Evolutionary conservation across 495 filamentous ascomycete genomes (phyloP), one percentile per base, ranked within the genome.

Genomic region (Penicillium verhagenii): DNA sequence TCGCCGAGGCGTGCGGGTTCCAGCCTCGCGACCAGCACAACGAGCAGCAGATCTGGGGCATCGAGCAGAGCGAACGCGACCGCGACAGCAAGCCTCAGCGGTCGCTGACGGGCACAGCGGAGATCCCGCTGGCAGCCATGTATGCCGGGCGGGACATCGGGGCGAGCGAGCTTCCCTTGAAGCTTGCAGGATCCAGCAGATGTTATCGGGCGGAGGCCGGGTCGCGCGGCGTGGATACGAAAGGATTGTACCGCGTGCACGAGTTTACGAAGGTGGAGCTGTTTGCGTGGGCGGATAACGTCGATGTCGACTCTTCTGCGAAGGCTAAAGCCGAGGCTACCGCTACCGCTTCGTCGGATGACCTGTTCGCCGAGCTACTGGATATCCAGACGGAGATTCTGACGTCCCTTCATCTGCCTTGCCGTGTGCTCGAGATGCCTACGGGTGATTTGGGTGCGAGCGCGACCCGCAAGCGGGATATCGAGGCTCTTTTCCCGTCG

Each of bases 261-360:
- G 94, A 98, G 68, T 98, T 98, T 73, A 96, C 91, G 35, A 98
- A 98, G 65, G 93, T 97, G 1, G 94, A 98, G 68, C 84, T 98
- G 75, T 98, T 98, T 67, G 90, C 85, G 0, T 98, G 93, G 93
- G 57, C 73, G 9, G 73, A 78, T 58, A 71, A 67, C 33, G 9
- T 61, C 19, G 84, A 86, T 0, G 53, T 58, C 3, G 64, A 64
- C 24, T 20, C 54, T 10, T 20, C 54, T 10, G 47, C 31, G 4
- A 35, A 44, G 24, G 8, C 37, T 38, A 25, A 60, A 21, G 8
- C 37, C 35, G 23, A 60, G 21, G 23, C 10, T 56, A 67, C 24
- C 50, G 61, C 40, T 25, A 63, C 70, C 50, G 61, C 40, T 25
- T 62, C 70, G 1, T 72, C 82, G 0, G 69, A 79, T 13, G 78